A percentile compares a stretch with the other conserved stretches of the same genome.
Evolutionary conservation across 106 monocot genomes (phyloP).

Genomic region (Alisma plantagoaquatica): DNA sequence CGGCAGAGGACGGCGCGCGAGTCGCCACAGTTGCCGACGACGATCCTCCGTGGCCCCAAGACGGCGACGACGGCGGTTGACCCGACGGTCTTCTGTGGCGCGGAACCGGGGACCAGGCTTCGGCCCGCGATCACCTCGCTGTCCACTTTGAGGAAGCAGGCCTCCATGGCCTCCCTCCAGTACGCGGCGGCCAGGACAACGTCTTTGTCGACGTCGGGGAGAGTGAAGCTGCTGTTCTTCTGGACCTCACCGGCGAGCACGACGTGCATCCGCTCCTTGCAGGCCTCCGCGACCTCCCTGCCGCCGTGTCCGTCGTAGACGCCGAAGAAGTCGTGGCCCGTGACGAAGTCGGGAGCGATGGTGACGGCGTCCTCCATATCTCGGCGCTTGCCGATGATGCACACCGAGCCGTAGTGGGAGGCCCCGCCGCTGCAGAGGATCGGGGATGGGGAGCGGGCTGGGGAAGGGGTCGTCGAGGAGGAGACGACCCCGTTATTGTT

Average conservation of each 20-base stretch:
- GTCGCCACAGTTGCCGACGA: conserved; percentile 75
- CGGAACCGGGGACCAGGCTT: conserved; percentile 4
- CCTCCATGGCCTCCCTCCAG: conserved; percentile 38
- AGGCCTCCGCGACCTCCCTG: conserved; percentile 35
- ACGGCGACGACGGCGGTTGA: conserved; percentile 75
- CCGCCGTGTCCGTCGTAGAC: conserved; percentile 78
- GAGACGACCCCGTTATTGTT: neutral
- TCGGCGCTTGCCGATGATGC: conserved; percentile 39
- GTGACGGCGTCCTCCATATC: conserved; percentile 58
- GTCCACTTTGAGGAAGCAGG: conserved; percentile 48
- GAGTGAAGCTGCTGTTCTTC: neutral
- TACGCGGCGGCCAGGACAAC: neutral
- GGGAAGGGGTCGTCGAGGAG: neutral
- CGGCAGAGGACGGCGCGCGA: conserved; percentile 61
- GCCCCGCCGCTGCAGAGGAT: too few species aligned
- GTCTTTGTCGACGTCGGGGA: too few species aligned
- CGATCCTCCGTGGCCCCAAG: conserved; percentile 32
- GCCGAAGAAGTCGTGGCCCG: conserved; percentile 48
- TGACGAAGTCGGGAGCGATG: neutral
- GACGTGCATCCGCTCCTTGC: conserved; percentile 55
- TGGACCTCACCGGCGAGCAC: conserved; percentile 50
- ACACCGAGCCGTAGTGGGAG: conserved; percentile 31
- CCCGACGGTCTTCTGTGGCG: conserved; percentile 44
- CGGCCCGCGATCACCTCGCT: conserved; percentile 33
- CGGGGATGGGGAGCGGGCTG: conserved; percentile 3